A percentile compares a stretch with the other conserved stretches of the same genome.
Evolutionary conservation across 805 yeast species (phyloP).

Genomic region (Sugiyamaella chiloensis): DNA sequence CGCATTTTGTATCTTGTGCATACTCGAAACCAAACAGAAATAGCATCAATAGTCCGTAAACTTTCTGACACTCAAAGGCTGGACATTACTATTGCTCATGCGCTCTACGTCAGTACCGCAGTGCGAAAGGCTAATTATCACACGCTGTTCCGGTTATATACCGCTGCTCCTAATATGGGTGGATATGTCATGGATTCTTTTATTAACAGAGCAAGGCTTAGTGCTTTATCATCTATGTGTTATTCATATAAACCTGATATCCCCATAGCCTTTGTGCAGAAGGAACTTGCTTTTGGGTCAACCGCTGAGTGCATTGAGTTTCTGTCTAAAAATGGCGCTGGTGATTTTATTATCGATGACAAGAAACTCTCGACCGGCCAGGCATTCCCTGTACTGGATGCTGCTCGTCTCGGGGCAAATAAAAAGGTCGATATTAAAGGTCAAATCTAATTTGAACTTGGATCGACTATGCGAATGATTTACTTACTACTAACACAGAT

Average conservation of each 20-base stretch:
- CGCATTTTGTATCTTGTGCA: slow-evolving; percentile 70
- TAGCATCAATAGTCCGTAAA: slow-evolving; percentile 41
- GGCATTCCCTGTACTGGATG: slow-evolving; percentile 35
- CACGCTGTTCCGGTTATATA: slow-evolving; percentile 45
- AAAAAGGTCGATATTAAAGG: slow-evolving; percentile 86
- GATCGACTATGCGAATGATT: no score
- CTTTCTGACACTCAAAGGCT: slow-evolving; percentile 25
- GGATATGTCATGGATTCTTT: slow-evolving; percentile 51
- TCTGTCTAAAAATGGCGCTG: slow-evolving; percentile 41
- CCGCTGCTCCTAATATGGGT: slow-evolving; percentile 41
- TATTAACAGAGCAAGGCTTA: slow-evolving; percentile 54
- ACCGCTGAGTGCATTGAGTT: slow-evolving; percentile 43
- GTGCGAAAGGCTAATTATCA: slow-evolving; percentile 48
- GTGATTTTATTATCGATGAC: slow-evolving; percentile 27
- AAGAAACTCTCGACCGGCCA: slow-evolving; percentile 26
- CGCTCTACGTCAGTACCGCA: slow-evolving; percentile 38
- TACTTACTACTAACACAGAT: no score
- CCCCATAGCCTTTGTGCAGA: slow-evolving; percentile 24
- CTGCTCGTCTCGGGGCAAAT: slow-evolving; percentile 39
- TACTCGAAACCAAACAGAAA: slow-evolving; percentile 62
- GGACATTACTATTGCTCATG: slow-evolving; percentile 31
- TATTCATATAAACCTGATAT: slow-evolving; percentile 45
- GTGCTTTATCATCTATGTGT: slow-evolving; percentile 53
- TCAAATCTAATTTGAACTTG: slow-evolving; percentile 43
- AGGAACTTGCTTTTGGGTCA: slow-evolving; percentile 37